These are phyloP conservation scores for Ailanthus altissimus DNA, from an alignment of 345 rosid species.

Conservation along the genomic window DNA sequence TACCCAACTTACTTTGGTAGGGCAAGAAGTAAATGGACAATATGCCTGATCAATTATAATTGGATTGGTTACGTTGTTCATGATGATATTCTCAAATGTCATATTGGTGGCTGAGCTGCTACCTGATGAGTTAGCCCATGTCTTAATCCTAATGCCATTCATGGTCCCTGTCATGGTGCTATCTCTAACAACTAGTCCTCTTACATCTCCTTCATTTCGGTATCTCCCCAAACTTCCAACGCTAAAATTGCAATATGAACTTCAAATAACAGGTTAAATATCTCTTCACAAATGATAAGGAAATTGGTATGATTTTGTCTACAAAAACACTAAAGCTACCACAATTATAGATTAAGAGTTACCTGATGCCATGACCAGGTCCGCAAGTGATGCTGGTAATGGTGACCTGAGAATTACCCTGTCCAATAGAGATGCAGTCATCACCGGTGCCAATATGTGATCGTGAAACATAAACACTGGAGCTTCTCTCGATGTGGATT, in stretches of 20 bases:
- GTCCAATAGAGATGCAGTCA: conserved; percentile 36
- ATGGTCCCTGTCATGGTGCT: conserved; percentile 45
- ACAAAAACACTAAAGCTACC: no score
- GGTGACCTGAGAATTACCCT: conserved; percentile 31
- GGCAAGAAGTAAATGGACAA: conserved; percentile 52
- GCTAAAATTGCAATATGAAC: conserved; percentile 14
- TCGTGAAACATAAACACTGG: conserved; percentile 20
- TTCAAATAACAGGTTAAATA: background rate
- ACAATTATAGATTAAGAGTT: background rate
- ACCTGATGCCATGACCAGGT: conserved; percentile 51
- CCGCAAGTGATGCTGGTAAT: conserved; percentile 36
- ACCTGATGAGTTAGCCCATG: conserved; percentile 60
- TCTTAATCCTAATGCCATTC: conserved; percentile 65
- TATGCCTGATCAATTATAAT: conserved; percentile 62
- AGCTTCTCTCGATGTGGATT: conserved; percentile 34
- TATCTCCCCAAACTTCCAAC: conserved; percentile 66
- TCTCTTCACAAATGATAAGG: background rate
- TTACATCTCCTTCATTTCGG: conserved; percentile 50
- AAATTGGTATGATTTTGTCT: background rate
- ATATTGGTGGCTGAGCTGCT: conserved; percentile 58
- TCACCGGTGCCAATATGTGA: conserved; percentile 33
- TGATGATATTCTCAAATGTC: conserved; percentile 52
- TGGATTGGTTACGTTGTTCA: conserved; percentile 56
- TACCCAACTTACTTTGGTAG: conserved; percentile 34
- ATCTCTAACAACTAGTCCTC: conserved; percentile 49